phyloP scores from a whole-genome alignment of 179 eudicot genomes.

The Gypsophila paniculata region DNA sequence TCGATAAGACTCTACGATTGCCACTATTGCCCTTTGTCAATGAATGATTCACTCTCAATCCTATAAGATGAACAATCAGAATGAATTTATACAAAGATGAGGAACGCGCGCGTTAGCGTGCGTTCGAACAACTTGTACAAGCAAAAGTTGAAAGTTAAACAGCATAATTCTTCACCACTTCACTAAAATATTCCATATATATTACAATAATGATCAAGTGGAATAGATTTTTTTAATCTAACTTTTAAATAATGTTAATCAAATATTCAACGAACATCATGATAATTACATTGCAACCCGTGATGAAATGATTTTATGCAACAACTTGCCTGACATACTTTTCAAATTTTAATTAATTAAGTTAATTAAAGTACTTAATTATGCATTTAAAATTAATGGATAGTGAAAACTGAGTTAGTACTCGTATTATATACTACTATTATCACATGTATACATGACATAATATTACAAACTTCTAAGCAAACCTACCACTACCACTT shows the following conservation, averaged over 20 bases:
- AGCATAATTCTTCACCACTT: neutral
- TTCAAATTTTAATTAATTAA: neutral
- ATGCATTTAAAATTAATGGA: too few relatives aligned
- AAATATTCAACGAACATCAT: constrained; percentile 4
- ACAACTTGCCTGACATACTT: neutral
- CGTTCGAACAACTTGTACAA: too few relatives aligned
- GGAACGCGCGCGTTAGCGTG: too few relatives aligned
- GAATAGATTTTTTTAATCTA: neutral
- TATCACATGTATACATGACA: neutral
- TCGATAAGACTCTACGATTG: too few relatives aligned
- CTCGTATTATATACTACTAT: neutral
- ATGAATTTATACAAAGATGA: too few relatives aligned
- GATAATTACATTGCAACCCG: constrained; percentile 4
- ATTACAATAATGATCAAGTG: neutral
- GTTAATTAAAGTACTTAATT: neutral
- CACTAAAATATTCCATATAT: neutral
- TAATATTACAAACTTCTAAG: constrained; percentile 10
- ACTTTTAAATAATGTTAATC: neutral
- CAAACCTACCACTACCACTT: neutral
- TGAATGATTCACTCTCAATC: too few relatives aligned
- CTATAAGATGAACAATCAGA: too few relatives aligned
- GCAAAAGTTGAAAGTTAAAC: neutral
- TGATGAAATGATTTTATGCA: constrained; percentile 1
- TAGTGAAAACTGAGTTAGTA: neutral
- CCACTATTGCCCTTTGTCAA: too few relatives aligned